Evolutionary conservation across 1,284 basidiomycete species (phyloP).

Genomic region (Puccinia horiana): DNA sequence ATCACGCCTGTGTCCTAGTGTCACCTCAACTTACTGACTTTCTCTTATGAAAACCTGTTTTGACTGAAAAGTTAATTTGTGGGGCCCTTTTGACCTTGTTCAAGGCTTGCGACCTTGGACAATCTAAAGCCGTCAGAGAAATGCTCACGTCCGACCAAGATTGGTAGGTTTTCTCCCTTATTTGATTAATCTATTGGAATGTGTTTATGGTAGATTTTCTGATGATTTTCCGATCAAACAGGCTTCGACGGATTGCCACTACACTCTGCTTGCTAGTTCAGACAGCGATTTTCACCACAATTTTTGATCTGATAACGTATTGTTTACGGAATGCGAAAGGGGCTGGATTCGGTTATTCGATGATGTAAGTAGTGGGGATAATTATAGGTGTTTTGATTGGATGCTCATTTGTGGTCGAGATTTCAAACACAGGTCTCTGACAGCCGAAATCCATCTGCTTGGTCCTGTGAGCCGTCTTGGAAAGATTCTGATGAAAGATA

Average conservation of each 20-base stretch:
- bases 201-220: neutral
- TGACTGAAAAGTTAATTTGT: neutral
- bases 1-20: neutral
- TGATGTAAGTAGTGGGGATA: neutral
- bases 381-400: no score
- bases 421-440: constrained; percentile 7
- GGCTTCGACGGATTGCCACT: neutral
- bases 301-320: neutral
- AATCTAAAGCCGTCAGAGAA: neutral
- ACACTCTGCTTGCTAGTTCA: neutral
- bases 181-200: neutral
- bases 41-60: neutral
- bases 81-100: constrained; percentile 19
- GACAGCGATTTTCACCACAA: constrained; percentile 15
- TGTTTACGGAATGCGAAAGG: constrained; percentile 3
- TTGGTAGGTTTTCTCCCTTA: neutral
- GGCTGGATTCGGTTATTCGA: constrained; percentile 5
- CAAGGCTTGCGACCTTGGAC: constrained; percentile 6
- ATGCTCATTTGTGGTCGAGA: neutral
- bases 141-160: neutral
- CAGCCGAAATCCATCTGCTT: constrained; percentile 23
- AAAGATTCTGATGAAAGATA: neutral
- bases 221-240: neutral
- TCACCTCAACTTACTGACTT: neutral
- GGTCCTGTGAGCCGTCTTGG: constrained; percentile 17